Base-by-base conservation (phyloP, 208 protist genomes). In the Acanthamoeba divionensis region DNA sequence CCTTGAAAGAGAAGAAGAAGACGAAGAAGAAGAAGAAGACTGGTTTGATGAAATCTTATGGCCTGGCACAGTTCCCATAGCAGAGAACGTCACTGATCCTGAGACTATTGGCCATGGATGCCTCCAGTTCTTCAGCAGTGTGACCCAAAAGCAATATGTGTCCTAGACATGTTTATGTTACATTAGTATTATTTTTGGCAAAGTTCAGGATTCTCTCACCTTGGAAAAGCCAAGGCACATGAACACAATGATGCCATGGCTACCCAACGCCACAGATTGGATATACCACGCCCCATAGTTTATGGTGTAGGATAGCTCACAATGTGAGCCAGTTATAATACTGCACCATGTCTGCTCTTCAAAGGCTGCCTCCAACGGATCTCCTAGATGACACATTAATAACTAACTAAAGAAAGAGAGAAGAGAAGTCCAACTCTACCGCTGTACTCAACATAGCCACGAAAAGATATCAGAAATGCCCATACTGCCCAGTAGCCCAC, bases 231-330 rank as follows among this genome's bases (percentile, higher is more conserved):
- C 73, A 9, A 83, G 48, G 6, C 50, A 63, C 26, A 47, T 65
- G 50, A 83, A 83, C 50, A 83, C 63, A 54, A 83, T 83, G 73
- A 83, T n/a, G 3, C 73, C 73, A 47, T 83, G 73, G n/a, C 73
- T 54, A 2, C 73, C 73, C 4, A 83, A 54, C 29, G 73, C 63
- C 44, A 83, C 41, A 15, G 15, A 47, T 26, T 83, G 73, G 5
- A 83, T n/a, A 31, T 63, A 63, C 73, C 73, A 83, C 3, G 73
- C 18, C 13, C 73, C 73, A 31, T 41, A 47, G 73, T 83, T 83
- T 0, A 83, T 31, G 21, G 15, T 31, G 2, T 1, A 47, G 0
- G 45, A 60, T 0, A 83, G 73, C 26, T 6, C 15, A 7, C 73
- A 83, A 29, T 10, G 24, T 33, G 57, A 47, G 4, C 73, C 73